Percentiles rank a stretch among this genome's conserved stretches.
Conservation (phyloP, 2,329 filamentous ascomycete genomes). For the Diaporthe amygdali region DNA sequence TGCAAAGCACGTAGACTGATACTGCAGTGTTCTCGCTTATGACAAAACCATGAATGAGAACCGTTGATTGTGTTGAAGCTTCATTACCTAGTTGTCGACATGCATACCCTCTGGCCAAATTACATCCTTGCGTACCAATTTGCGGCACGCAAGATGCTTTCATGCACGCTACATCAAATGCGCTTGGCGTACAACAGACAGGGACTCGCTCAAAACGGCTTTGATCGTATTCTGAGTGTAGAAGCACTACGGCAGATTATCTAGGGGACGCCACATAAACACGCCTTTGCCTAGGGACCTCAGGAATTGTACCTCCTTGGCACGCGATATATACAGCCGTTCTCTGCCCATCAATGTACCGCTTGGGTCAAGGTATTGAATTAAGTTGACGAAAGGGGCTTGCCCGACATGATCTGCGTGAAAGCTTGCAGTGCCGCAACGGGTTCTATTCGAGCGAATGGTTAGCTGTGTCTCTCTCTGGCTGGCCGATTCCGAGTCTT, state of each 20-base stretch:
- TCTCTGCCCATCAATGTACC: not conserved
- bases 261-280: not conserved
- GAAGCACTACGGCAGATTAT: not conserved
- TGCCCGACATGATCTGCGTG: constrained; percentile 23
- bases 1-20: not conserved
- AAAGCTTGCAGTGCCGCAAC: constrained; percentile 24
- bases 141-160: not conserved
- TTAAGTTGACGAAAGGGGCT: constrained; percentile 21
- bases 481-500: too few species aligned
- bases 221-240: not conserved
- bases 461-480: not conserved
- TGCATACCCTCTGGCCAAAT: not conserved
- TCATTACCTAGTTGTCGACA: too few species aligned
- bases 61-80: not conserved
- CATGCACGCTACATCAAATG: not conserved
- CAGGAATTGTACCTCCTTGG: not conserved
- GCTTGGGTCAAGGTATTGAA: too few species aligned
- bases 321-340: not conserved
- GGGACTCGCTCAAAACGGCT: not conserved
- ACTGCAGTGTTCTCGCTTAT: too few species aligned
- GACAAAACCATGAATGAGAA: not conserved
- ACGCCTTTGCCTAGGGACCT: not conserved
- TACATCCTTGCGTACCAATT: not conserved
- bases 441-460: constrained; percentile 2
- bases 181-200: not conserved